phyloP scores from a whole-genome alignment of 2,329 filamentous ascomycete species.

The Immersiporthe knoxdaviesiana region DNA sequence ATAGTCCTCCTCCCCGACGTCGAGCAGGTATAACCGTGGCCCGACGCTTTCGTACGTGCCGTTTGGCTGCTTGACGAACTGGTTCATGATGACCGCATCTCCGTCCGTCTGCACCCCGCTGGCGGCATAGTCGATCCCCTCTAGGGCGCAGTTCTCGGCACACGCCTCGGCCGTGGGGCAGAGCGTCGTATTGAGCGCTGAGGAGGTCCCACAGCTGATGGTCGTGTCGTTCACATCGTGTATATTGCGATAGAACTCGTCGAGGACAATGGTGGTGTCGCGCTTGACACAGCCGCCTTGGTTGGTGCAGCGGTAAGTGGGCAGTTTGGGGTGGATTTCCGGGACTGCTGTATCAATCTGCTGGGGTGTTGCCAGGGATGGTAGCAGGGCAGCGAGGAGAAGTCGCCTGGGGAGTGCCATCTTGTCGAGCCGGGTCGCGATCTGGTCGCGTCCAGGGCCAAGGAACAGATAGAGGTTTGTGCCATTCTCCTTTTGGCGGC shows the following conservation, averaged over 20 bases:
- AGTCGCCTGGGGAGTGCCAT: not conserved
- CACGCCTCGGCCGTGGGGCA: conserved; percentile 13
- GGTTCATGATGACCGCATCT: conserved; percentile 14
- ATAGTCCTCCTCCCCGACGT: conserved; percentile 55
- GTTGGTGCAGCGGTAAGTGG: conserved; percentile 13
- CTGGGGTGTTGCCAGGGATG: conserved; percentile 11
- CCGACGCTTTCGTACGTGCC: conserved; percentile 13
- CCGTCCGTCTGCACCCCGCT: conserved; percentile 16
- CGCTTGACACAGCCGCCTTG: conserved; percentile 13
- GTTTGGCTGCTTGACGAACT: conserved; percentile 12
- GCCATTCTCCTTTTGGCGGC: not conserved
- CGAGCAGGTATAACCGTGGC: conserved; percentile 61
- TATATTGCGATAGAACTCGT: conserved; percentile 23
- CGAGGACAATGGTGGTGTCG: conserved; percentile 14
- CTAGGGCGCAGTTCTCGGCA: conserved; percentile 17
- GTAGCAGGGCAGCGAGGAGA: not conserved
- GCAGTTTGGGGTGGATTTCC: conserved; percentile 16
- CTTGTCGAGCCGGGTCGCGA: not conserved
- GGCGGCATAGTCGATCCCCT: conserved; percentile 21
- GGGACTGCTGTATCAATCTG: conserved; percentile 10
- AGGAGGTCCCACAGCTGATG: conserved; percentile 19
- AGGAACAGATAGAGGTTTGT: not conserved
- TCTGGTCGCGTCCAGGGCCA: not conserved
- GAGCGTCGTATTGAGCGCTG: conserved; percentile 12
- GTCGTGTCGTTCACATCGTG: conserved; percentile 16